A percentile compares a stretch with the other conserved stretches of the same genome.
These are phyloP conservation scores for Blastosporella zonata DNA, from an alignment of 1,284 basidiomycete species.

Conservation along the genomic window DNA sequence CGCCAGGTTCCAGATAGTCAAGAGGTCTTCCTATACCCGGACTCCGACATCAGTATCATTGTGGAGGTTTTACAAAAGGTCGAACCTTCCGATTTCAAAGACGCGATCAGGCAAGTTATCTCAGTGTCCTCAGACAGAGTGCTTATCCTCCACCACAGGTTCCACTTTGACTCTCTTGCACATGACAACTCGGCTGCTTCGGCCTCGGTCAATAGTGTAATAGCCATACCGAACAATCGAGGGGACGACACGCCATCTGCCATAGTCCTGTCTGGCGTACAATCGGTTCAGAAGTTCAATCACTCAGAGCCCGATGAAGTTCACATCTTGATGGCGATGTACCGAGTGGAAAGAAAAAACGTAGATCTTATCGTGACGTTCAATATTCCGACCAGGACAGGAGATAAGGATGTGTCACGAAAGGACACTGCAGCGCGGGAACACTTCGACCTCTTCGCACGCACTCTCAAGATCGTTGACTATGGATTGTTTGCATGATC, in stretches of 20 bases:
- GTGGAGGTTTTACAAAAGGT: slow-evolving; percentile 85
- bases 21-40: slow-evolving; percentile 84
- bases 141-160: slow-evolving; percentile 42
- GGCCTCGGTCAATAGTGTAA: slow-evolving; percentile 44
- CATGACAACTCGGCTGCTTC: slow-evolving; percentile 83
- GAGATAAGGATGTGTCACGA: slow-evolving; percentile 42
- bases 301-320: slow-evolving; percentile 59
- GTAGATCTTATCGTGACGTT: slow-evolving; percentile 81
- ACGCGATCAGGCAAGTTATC: slow-evolving; percentile 62
- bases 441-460: slow-evolving; percentile 58
- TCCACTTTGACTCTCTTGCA: slow-evolving; percentile 89
- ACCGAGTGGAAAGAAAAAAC: slow-evolving; percentile 65
- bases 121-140: slow-evolving; percentile 15
- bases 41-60: slow-evolving; percentile 75
- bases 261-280: slow-evolving; percentile 64
- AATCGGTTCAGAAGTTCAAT: slow-evolving; percentile 80
- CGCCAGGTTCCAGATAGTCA: slow-evolving; percentile 97
- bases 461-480: slow-evolving; percentile 68
- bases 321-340: slow-evolving; percentile 75
- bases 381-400: slow-evolving; percentile 64
- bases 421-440: slow-evolving; percentile 36
- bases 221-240: slow-evolving; percentile 39
- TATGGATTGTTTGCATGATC: slow-evolving; percentile 71
- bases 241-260: slow-evolving; percentile 55
- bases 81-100: slow-evolving; percentile 49